Evolutionary conservation across 2,329 filamentous ascomycete genomes (phyloP).

Genomic region (Calonectria hongkongensis): DNA sequence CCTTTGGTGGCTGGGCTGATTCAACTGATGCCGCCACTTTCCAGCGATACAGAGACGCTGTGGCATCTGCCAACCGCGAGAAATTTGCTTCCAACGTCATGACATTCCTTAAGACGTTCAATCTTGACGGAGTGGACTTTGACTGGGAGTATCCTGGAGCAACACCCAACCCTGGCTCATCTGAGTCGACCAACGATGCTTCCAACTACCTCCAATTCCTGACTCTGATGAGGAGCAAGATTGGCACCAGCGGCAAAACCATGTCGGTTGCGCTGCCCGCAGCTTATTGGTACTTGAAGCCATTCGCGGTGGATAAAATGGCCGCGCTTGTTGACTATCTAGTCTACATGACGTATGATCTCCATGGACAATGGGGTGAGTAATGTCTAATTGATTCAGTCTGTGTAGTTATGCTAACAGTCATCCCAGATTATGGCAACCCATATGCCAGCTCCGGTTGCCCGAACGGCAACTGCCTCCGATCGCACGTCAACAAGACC

Average conservation of each 20-base stretch:
- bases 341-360: slow-evolving; percentile 62
- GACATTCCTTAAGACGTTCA: slow-evolving; percentile 62
- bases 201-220: slow-evolving; percentile 60
- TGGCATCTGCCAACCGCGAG: slow-evolving; percentile 59
- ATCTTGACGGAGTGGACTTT: slow-evolving; percentile 66
- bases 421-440: slow-evolving; percentile 51
- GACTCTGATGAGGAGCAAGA: slow-evolving; percentile 52
- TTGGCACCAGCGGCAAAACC: slow-evolving; percentile 56
- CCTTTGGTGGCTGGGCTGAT: slow-evolving; percentile 61
- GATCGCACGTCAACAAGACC: slow-evolving; percentile 63
- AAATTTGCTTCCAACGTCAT: slow-evolving; percentile 61
- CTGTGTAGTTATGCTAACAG: slow-evolving; percentile 14
- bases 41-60: slow-evolving; percentile 56
- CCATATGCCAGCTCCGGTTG: slow-evolving; percentile 53
- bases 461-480: slow-evolving; percentile 58
- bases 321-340: slow-evolving; percentile 58
- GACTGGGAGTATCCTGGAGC: slow-evolving; percentile 69
- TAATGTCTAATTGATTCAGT: background rate
- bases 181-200: slow-evolving; percentile 58
- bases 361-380: slow-evolving; percentile 60
- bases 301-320: slow-evolving; percentile 60
- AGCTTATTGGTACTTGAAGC: slow-evolving; percentile 63
- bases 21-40: slow-evolving; percentile 53
- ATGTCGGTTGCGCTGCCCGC: slow-evolving; percentile 62
- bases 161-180: slow-evolving; percentile 57